Evolutionary conservation across 2,329 filamentous ascomycete species (phyloP).

Genomic region (Acephala macrosclerotiorum): DNA sequence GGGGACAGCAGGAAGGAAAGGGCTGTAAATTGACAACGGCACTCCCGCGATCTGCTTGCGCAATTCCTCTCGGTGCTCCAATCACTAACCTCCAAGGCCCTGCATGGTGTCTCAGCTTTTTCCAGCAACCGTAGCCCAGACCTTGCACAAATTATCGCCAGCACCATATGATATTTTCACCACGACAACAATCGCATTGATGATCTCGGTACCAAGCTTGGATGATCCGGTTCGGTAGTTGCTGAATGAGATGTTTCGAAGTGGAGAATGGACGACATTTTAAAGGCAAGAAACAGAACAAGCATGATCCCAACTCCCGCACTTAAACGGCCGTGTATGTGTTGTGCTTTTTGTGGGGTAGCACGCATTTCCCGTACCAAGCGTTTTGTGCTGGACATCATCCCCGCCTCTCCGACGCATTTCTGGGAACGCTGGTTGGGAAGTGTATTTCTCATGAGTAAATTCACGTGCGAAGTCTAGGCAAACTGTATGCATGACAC

Average conservation of each 20-base stretch:
- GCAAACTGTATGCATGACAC: too few species aligned
- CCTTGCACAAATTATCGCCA: neutral
- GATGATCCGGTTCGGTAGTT: neutral
- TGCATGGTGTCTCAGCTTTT: too few species aligned
- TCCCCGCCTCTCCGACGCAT: too few species aligned
- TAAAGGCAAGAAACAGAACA: neutral
- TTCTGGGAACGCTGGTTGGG: neutral
- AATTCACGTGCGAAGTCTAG: neutral
- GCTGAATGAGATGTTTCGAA: neutral
- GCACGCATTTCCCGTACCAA: neutral
- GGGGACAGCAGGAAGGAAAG: neutral
- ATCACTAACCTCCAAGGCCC: too few species aligned
- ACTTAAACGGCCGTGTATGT: conserved; percentile 13
- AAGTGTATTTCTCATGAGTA: neutral
- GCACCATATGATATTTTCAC: neutral
- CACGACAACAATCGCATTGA: neutral
- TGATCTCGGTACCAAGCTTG: neutral
- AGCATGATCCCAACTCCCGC: conserved; percentile 9
- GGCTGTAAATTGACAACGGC: too few species aligned
- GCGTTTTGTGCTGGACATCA: neutral
- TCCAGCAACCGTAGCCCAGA: too few species aligned
- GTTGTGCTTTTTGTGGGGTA: conserved; percentile 26
- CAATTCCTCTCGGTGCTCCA: too few species aligned
- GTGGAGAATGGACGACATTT: conserved; percentile 1
- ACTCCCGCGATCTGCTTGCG: too few species aligned